Conservation (phyloP, 2,329 filamentous ascomycete genomes). For the Fusarium sp. region DNA sequence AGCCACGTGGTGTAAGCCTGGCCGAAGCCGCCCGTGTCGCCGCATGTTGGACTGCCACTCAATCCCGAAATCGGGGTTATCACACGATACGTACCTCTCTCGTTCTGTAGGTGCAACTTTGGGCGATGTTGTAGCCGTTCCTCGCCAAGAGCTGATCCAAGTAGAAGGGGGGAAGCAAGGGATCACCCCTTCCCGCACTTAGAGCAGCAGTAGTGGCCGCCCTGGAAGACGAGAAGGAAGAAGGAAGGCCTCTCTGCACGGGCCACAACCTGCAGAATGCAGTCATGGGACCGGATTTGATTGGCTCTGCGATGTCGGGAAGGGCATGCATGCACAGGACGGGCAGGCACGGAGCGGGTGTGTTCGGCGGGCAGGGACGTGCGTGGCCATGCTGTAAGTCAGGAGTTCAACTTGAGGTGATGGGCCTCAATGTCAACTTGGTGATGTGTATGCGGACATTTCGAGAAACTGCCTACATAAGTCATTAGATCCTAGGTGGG, state of each 20-base stretch:
- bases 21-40: constrained; percentile 23
- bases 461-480: too few relatives aligned
- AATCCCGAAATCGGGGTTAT: background rate
- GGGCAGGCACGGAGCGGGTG: too few relatives aligned
- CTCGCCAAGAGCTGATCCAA: too few relatives aligned
- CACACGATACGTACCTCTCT: background rate
- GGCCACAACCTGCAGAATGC: background rate
- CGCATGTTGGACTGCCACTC: background rate
- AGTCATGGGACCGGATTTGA: background rate
- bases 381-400: background rate
- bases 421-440: too few relatives aligned
- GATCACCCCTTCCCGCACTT: too few relatives aligned
- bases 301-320: background rate
- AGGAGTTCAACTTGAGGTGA: too few relatives aligned
- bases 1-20: constrained; percentile 31
- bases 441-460: too few relatives aligned
- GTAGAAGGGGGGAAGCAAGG: too few relatives aligned
- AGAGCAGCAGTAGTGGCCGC: background rate
- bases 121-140: background rate
- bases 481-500: too few relatives aligned
- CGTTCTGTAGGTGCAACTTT: background rate
- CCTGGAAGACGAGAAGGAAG: background rate
- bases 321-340: background rate
- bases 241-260: background rate
- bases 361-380: background rate